A percentile compares a stretch with the other conserved stretches of the same genome.
Evolutionary conservation across 2,329 filamentous ascomycete species (phyloP).

Genomic region (Gremmenia infestans): DNA sequence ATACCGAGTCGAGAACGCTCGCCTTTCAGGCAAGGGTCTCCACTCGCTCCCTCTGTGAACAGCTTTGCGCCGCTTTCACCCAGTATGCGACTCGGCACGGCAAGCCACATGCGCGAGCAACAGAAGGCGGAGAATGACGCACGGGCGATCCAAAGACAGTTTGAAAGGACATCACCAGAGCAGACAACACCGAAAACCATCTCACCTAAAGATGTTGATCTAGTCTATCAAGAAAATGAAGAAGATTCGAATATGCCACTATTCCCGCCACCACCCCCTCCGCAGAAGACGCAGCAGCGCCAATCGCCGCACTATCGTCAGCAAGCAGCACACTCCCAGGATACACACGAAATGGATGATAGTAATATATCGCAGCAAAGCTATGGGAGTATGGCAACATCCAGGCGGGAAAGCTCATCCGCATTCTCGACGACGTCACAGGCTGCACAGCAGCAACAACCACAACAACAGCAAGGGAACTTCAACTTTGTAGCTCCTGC

Average conservation of each 20-base stretch:
- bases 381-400: conserved; percentile 39
- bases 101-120: conserved; percentile 56
- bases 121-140: conserved; percentile 57
- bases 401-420: conserved; percentile 34
- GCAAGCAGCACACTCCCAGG: conserved; percentile 23
- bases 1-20: conserved; percentile 61
- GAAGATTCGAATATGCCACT: conserved; percentile 66
- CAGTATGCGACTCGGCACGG: conserved; percentile 45
- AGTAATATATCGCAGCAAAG: conserved; percentile 34
- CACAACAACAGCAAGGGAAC: conserved; percentile 20
- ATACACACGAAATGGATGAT: conserved; percentile 31
- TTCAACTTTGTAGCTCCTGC: conserved; percentile 44
- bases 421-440: conserved; percentile 30
- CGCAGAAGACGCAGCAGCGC: conserved; percentile 33
- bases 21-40: conserved; percentile 72
- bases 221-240: conserved; percentile 77
- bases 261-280: conserved; percentile 50
- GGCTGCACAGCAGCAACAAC: conserved; percentile 1
- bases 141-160: conserved; percentile 34
- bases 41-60: conserved; percentile 44
- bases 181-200: conserved; percentile 73
- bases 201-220: conserved; percentile 84
- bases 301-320: conserved; percentile 35
- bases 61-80: conserved; percentile 32
- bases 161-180: conserved; percentile 34